These are phyloP conservation scores for Nannochloris sp. DNA, from an alignment of 139 green algal genomes.

Conservation along the genomic window DNA sequence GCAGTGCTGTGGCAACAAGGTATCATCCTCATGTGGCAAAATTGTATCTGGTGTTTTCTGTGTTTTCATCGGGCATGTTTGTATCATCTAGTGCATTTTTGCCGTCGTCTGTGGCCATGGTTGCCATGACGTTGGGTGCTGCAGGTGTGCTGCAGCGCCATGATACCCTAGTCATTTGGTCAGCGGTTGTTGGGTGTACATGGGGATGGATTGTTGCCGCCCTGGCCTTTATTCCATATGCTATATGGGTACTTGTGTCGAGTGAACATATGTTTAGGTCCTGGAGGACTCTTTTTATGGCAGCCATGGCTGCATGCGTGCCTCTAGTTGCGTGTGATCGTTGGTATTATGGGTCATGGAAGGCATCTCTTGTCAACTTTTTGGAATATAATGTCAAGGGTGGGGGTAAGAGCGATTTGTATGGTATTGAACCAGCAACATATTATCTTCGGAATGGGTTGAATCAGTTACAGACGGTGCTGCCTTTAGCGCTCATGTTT, in stretches of 20 bases:
- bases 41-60: conserved; percentile 39
- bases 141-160: conserved; percentile 35
- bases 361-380: conserved; percentile 67
- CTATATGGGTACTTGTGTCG: conserved; percentile 34
- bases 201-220: conserved; percentile 70
- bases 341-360: conserved; percentile 42
- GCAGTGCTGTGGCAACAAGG: conserved; percentile 14
- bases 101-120: conserved; percentile 73
- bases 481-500: conserved; percentile 39
- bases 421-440: conserved; percentile 54
- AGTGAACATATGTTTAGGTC: conserved; percentile 2
- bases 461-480: conserved; percentile 40
- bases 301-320: conserved; percentile 11
- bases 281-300: conserved; percentile 8
- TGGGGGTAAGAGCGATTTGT: conserved; percentile 58
- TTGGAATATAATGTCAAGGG: conserved; percentile 61
- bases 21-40: conserved; percentile 10
- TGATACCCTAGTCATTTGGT: conserved; percentile 21
- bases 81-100: conserved; percentile 55
- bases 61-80: conserved; percentile 44
- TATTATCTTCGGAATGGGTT: conserved; percentile 70
- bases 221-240: conserved; percentile 49
- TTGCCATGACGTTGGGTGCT: conserved; percentile 43
- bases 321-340: conserved; percentile 30
- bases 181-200: conserved; percentile 46